Evolutionary conservation across 345 rosid species (phyloP), one percentile per base, ranked within the genome.

Genomic region (Carallia brachiata): DNA sequence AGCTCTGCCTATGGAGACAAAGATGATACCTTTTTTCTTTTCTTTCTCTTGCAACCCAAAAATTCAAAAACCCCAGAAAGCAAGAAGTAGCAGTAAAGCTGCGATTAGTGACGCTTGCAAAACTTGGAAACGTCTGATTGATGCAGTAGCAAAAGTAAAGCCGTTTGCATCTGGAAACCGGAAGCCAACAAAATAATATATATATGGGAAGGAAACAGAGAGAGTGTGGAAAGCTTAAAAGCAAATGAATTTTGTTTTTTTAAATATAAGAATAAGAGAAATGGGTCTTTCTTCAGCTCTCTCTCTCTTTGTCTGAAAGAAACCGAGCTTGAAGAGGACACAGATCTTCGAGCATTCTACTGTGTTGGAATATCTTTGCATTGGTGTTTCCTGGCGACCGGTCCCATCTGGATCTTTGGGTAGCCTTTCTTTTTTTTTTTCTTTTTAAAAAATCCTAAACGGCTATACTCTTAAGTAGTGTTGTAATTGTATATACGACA

Each of bases 361-460:
- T 7, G 53, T 39, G 39, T 19, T 47, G 52, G 63, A 60, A 63
- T 36, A 47, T 69, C 73, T 57, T 64, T 64, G 78, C 69, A 73
- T 58, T 48, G 6, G 13, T 69, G 55, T 74, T 68, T 74, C 72
- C 68, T 56, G 65, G 68, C 73, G 59, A 69, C 78, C 66, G 66
- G 70, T 69, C 78, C 78, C 66, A 64, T 70, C 9, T 34, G 60
- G 69, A 63, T 55, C 55, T 15, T 30, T 23, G 15, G 34, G 19
- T 55, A 36, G 6, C 50, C n/a, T 23, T 23, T 23, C 0, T 23
- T 23, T 23, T 23, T 23, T 23, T 23, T 44, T 2, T 36, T 17
- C 0, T 23, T 23, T 23, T 23, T 23, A 23, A 23, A 23, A 23
- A 23, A 23, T 23, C 23, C 23, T 23, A 23, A 23, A 23, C 23